phyloP scores from a whole-genome alignment of 1,284 basidiomycete genomes.

The Ganoderma resinaceum region DNA sequence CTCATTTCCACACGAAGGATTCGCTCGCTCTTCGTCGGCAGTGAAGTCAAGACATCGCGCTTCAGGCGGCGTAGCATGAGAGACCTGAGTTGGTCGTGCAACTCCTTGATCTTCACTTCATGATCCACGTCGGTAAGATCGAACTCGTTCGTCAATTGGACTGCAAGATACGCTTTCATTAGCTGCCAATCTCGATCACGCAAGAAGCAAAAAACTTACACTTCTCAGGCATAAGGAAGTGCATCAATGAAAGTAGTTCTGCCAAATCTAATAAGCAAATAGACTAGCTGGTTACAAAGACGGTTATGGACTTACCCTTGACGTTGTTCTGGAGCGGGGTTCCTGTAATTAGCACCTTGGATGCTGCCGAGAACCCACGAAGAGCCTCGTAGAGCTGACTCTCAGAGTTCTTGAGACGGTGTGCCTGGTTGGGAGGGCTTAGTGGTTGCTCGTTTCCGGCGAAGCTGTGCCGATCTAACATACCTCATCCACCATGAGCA shows the following conservation, averaged over 20 bases:
- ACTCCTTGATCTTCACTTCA: constrained; percentile 92
- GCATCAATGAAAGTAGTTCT: constrained; percentile 97
- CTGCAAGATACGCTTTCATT: constrained; percentile 25
- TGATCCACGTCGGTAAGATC: constrained; percentile 94
- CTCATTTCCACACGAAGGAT: constrained; percentile 99
- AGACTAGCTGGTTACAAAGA: constrained; percentile 17
- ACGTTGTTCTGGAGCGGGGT: constrained; percentile 99
- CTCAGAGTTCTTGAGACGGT: constrained; percentile 98
- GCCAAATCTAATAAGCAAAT: constrained; percentile 11
- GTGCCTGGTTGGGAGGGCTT: constrained; percentile 64
- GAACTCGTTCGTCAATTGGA: constrained; percentile 87
- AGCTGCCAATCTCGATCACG: constrained; percentile 13
- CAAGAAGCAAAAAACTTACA: constrained; percentile 60
- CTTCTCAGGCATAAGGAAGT: constrained; percentile 98
- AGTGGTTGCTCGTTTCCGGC: constrained; percentile 15
- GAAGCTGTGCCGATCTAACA: constrained; percentile 20
- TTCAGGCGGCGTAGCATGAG: constrained; percentile 97
- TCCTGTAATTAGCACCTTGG: constrained; percentile 96
- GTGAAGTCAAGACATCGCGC: constrained; percentile 95
- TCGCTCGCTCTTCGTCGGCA: constrained; percentile 98
- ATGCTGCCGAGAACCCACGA: constrained; percentile 87
- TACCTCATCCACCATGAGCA: constrained; percentile 95
- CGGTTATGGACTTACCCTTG: constrained; percentile 68
- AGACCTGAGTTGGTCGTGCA: constrained; percentile 93
- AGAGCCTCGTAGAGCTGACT: constrained; percentile 97